Evolutionary conservation across 441 rosid species (phyloP), one percentile per base, ranked within the genome.

Genomic region (Erysimum cheiri): DNA sequence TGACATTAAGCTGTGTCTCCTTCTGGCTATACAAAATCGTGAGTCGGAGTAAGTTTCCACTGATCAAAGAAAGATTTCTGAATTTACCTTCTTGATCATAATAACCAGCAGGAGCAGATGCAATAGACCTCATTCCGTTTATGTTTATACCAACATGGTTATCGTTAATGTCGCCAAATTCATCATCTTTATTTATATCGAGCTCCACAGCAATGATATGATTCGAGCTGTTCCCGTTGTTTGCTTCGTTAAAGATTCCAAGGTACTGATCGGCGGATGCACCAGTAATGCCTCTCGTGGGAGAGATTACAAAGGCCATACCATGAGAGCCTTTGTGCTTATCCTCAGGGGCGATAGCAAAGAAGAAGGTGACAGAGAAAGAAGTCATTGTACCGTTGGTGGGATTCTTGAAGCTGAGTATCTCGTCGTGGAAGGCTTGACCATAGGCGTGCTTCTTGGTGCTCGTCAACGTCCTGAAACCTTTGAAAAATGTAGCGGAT

Each of bases 291-390:
- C 78, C 77, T 1, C 54, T 73, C 0, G 72, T 60, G 0, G 88
- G 86, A 2, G 84, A 73, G 66, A 81, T 67, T 17, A 67, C 73
- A 0, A 85, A 85, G 22, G 84, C 78, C 33, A 83, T 57, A 11
- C 87, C 88, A 9, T 81, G 85, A 41, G 84, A 82, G 19, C 74
- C 59, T 8, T 63, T 17, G 15, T 9, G 0, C 1, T 2, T 31
- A 12, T 29, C 4, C 50, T 65, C 75, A 8, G 68, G 37, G 10
- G 17, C 40, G 0, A 83, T 76, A 8, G 79, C 87, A 33, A 83
- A 73, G 13, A 76, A 71, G 43, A 84, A 75, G 8, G 75, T 70
- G 13, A 82, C 26, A 8, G 85, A 77, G 60, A 85, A 85, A 13
- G 79, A 69, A 47, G 28, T 61, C 2, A 69, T 8, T 0, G 19